phyloP scores from a whole-genome alignment of 345 rosid species.

The Abelmoschus esculentus region DNA sequence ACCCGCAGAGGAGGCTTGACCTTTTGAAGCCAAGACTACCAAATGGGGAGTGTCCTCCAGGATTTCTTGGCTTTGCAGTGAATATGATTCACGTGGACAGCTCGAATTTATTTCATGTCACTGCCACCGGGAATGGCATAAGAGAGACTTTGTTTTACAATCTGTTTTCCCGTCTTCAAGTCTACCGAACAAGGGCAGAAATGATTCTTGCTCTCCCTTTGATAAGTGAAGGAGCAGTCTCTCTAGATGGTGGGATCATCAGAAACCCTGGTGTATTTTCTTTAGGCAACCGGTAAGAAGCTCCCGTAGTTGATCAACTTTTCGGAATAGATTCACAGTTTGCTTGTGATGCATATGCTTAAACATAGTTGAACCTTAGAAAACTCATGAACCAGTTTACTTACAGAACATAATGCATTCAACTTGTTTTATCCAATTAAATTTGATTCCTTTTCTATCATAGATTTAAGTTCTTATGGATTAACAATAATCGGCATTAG shows the following conservation, averaged over 20 bases:
- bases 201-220: not conserved
- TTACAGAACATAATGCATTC: not conserved
- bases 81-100: not conserved
- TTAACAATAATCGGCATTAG: too few species aligned
- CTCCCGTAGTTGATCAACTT: not conserved
- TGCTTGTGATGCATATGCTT: conserved; percentile 4
- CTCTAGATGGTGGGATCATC: not conserved
- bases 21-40: not conserved
- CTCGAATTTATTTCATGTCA: not conserved
- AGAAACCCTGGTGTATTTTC: not conserved
- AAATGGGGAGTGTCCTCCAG: not conserved
- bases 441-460: not conserved
- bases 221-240: not conserved
- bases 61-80: not conserved
- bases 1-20: not conserved
- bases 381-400: not conserved
- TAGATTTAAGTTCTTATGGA: not conserved
- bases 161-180: not conserved
- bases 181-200: not conserved
- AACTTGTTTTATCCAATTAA: not conserved
- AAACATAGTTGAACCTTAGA: too few species aligned
- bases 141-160: not conserved
- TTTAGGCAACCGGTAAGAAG: conserved; percentile 38
- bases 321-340: not conserved
- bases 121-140: not conserved